Percentiles rank a stretch among this genome's conserved stretches.
These are phyloP conservation scores for Pulveroboletus sp. DNA, from an alignment of 768 basidiomycete genomes.

Conservation along the genomic window DNA sequence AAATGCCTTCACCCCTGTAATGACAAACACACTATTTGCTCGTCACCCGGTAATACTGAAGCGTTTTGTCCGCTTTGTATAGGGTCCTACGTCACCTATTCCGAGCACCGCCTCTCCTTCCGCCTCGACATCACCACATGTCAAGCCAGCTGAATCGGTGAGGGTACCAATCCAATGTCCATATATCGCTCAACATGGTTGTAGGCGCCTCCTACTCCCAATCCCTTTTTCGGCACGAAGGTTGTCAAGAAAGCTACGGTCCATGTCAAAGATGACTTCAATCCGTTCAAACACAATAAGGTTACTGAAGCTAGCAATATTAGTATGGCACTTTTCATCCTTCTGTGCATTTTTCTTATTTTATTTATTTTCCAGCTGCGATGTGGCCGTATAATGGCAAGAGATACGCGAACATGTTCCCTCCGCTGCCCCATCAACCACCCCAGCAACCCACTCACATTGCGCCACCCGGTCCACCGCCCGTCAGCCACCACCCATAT, in stretches of 20 bases:
- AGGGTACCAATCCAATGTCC: slow-evolving; percentile 8
- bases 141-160: slow-evolving; percentile 53
- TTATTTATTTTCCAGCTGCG: slow-evolving; percentile 44
- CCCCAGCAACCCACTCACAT: slow-evolving; percentile 67
- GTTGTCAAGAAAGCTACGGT: slow-evolving; percentile 71
- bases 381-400: slow-evolving; percentile 90
- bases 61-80: slow-evolving; percentile 12
- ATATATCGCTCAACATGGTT: slow-evolving; percentile 9
- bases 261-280: slow-evolving; percentile 94
- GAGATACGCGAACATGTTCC: slow-evolving; percentile 76
- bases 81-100: slow-evolving; percentile 48
- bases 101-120: slow-evolving; percentile 38
- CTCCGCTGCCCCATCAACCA: slow-evolving; percentile 50
- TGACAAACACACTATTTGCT: slow-evolving; percentile 11
- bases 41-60: slow-evolving; percentile 13
- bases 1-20: slow-evolving; percentile 67
- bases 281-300: slow-evolving; percentile 88
- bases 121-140: slow-evolving; percentile 57
- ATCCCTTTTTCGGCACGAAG: slow-evolving; percentile 89
- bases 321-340: slow-evolving; percentile 44
- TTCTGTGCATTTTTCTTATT: background rate
- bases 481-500: slow-evolving; percentile 69
- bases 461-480: slow-evolving; percentile 60
- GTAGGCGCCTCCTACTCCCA: slow-evolving; percentile 49
- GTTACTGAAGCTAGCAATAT: slow-evolving; percentile 70